Evolutionary conservation across 1,139 yeast species (phyloP).

Genomic region (Diutina siamensis): DNA sequence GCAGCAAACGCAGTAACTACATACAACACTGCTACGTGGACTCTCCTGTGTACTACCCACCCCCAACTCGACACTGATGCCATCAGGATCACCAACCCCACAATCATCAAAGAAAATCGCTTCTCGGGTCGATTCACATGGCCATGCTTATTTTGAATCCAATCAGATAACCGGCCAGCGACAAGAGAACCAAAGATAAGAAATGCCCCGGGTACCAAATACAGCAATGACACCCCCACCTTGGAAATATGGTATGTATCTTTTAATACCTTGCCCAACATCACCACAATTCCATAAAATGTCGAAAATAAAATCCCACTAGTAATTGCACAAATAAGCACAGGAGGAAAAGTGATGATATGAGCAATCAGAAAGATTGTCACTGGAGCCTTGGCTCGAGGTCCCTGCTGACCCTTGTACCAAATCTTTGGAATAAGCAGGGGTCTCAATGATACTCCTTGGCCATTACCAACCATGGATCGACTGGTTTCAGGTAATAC

Average conservation of each 20-base stretch:
- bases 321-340: constrained; percentile 34
- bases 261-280: constrained; percentile 32
- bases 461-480: constrained; percentile 45
- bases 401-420: not conserved
- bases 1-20: not conserved
- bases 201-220: constrained; percentile 41
- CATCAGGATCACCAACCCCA: not conserved
- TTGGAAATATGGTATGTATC: constrained; percentile 24
- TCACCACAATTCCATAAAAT: constrained; percentile 44
- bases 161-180: constrained; percentile 42
- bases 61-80: not conserved
- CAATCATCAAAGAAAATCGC: not conserved
- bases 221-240: constrained; percentile 32
- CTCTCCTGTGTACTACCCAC: not conserved
- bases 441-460: constrained; percentile 10
- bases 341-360: constrained; percentile 32
- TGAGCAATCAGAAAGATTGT: constrained; percentile 31
- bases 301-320: constrained; percentile 44
- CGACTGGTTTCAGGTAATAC: constrained; percentile 45
- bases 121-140: not conserved
- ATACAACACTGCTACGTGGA: not conserved
- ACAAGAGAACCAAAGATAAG: constrained; percentile 37
- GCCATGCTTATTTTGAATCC: not conserved
- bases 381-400: constrained; percentile 14
- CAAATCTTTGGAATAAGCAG: not conserved